Percentiles rank a stretch among this genome's conserved stretches.
Conservation (phyloP, 352 stramenopile species). For the Peronospora destructor region DNA sequence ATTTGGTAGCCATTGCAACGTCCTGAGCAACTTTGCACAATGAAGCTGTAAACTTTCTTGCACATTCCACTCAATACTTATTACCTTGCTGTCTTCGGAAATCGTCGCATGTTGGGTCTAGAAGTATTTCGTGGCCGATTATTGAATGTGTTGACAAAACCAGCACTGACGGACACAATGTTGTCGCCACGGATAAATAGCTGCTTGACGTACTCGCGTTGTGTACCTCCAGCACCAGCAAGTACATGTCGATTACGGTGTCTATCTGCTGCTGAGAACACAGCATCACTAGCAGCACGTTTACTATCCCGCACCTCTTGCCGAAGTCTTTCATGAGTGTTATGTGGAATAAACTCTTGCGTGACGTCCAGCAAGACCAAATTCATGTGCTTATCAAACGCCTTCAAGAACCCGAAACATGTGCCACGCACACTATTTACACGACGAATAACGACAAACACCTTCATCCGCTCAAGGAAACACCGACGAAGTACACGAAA, state of each 20-base stretch:
- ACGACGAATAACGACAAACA: constrained; percentile 84
- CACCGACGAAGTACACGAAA: constrained; percentile 78
- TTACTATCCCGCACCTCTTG: constrained; percentile 31
- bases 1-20: neutral
- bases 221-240: constrained; percentile 18
- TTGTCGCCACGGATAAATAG: constrained; percentile 91
- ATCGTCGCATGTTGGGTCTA: constrained; percentile 2
- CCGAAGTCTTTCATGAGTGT: constrained; percentile 27
- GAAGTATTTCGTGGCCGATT: neutral
- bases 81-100: constrained; percentile 10
- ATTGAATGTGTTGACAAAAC: constrained; percentile 18
- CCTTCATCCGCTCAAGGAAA: constrained; percentile 68
- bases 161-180: constrained; percentile 69
- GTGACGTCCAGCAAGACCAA: constrained; percentile 87
- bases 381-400: constrained; percentile 95
- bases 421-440: constrained; percentile 88
- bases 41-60: constrained; percentile 3
- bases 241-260: constrained; percentile 39
- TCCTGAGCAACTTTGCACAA: constrained; percentile 11
- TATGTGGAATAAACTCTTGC: constrained; percentile 53
- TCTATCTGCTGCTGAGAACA: constrained; percentile 46
- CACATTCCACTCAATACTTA: constrained; percentile 6
- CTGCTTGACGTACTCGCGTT: constrained; percentile 65
- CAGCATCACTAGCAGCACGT: constrained; percentile 11
- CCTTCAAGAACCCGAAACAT: constrained; percentile 87